These are phyloP conservation scores for Nannochloropsis granulata DNA, from an alignment of 108 stramenopile genomes.

Conservation along the genomic window DNA sequence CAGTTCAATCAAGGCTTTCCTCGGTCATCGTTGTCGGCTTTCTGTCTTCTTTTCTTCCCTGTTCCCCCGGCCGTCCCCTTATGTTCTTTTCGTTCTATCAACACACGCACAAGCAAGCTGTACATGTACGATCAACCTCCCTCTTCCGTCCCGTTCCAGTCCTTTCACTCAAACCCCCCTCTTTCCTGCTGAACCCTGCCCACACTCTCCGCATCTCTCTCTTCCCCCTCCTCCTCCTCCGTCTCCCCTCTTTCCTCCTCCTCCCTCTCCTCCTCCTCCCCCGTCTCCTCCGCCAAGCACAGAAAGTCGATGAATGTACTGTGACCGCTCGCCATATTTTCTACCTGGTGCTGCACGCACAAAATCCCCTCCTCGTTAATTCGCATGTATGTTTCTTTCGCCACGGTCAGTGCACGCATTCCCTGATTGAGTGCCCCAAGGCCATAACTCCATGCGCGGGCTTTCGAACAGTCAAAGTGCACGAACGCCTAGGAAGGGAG, in stretches of 20 bases:
- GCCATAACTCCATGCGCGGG: conserved; percentile 22
- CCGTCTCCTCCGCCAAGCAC: conserved; percentile 5
- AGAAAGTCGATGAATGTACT: conserved; percentile 21
- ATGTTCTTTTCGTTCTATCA: too few relatives aligned
- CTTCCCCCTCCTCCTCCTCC: not conserved
- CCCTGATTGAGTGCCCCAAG: conserved; percentile 28
- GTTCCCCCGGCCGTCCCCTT: too few relatives aligned
- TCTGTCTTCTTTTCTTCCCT: too few relatives aligned
- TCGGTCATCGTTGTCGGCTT: too few relatives aligned
- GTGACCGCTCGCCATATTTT: conserved; percentile 22
- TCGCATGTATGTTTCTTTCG: conserved; percentile 31
- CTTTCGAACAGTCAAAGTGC: conserved; percentile 14
- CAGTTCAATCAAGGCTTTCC: too few relatives aligned
- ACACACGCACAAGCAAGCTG: too few relatives aligned
- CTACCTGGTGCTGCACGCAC: conserved; percentile 37
- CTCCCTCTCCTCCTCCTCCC: not conserved
- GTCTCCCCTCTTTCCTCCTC: not conserved
- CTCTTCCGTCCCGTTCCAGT: too few relatives aligned
- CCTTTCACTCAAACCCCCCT: too few relatives aligned
- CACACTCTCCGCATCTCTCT: not conserved
- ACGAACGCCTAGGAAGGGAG: conserved; percentile 30
- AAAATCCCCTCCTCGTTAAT: conserved; percentile 35
- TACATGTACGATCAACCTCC: too few relatives aligned
- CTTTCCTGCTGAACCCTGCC: too few relatives aligned
- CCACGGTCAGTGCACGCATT: conserved; percentile 27